A percentile compares a stretch with the other conserved stretches of the same genome.
Conservation (phyloP, 352 stramenopile species). For the Sclerospora graminicola region DNA sequence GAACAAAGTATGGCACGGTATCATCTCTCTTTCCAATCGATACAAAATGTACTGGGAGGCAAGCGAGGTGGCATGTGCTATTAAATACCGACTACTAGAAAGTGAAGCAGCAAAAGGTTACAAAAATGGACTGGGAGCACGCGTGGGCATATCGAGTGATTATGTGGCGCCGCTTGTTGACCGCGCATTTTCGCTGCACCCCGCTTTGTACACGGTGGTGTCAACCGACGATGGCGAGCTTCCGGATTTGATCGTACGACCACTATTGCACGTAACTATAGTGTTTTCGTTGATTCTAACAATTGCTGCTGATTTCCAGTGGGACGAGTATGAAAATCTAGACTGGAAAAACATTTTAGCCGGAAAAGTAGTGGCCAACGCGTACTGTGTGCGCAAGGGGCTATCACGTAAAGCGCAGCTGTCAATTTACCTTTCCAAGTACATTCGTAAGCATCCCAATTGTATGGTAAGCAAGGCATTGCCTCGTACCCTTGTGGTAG, state of each 20-base stretch:
- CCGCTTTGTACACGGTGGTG: conserved; percentile 29
- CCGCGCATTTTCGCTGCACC: conserved; percentile 34
- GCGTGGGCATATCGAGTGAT: conserved; percentile 26
- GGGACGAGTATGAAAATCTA: conserved; percentile 58
- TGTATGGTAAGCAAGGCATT: conserved; percentile 39
- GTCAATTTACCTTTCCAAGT: conserved; percentile 55
- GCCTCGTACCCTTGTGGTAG: conserved; percentile 46
- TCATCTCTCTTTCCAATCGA: neutral
- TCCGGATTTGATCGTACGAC: conserved; percentile 31
- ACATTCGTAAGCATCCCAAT: conserved; percentile 48
- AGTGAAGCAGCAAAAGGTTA: conserved; percentile 17
- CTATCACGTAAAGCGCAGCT: conserved; percentile 64
- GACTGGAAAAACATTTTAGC: conserved; percentile 46
- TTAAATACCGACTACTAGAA: conserved; percentile 27
- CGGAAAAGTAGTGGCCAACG: conserved; percentile 44
- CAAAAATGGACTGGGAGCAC: conserved; percentile 22
- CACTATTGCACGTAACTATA: neutral
- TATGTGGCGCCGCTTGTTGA: conserved; percentile 37
- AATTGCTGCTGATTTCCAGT: conserved; percentile 19
- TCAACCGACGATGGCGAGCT: conserved; percentile 11
- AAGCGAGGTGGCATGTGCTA: conserved; percentile 25
- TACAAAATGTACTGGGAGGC: conserved; percentile 22
- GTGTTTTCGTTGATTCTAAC: conserved; percentile 4
- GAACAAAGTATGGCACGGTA: neutral
- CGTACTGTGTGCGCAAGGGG: conserved; percentile 64